Base-by-base conservation (phyloP, 352 stramenopile genomes). In the Phytophthora brassicae region DNA sequence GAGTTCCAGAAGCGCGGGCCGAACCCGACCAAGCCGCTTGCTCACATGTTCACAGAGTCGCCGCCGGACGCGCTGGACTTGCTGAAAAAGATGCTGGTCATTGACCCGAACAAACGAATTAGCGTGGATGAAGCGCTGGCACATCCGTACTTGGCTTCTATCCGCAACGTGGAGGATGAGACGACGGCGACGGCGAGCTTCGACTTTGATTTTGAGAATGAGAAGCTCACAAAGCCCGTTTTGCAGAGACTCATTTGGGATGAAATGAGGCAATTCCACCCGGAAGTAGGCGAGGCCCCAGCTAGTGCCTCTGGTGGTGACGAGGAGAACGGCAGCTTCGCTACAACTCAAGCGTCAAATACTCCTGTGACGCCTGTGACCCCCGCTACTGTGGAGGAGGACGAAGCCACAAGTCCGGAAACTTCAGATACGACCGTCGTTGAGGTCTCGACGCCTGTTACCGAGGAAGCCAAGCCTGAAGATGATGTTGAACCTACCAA, bases 41-140 rank as follows among this genome's bases (percentile, higher is more conserved):
- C 72, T 3, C 76, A 89, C 19, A 67, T 97, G 50, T 98, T 96
- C 41, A 64, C 79, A 4, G 77, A 93, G 4, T 72, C 84, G 0
- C 74, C 74, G 0, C 66, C 78, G 0, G 74, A 91, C 14, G 86
- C 84, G 16, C 62, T 97, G 17, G 88, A 98, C 56, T 55, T 98
- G 45, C 68, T 98, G 23, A 64, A 96, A 48, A 89, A 89, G 39
- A 97, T 98, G 89, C 74, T 98, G 6, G 76, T 93, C 54, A 96
- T 98, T 19, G 90, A 98, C 64, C 94, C 95, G 9, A 84, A 87
- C 56, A 94, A 97, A 56, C 81, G 86, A 20, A 93, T 95, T 49
- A 96, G 70, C 28, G 94, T 98, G n/a, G 83, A 92, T 39, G 90
- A 97, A 5, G 95, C 94, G 1, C 75, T 99, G 2, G 78, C 68